Conservation (phyloP, 2,329 filamentous ascomycete species). For the Rachicladosporium sp. region DNA sequence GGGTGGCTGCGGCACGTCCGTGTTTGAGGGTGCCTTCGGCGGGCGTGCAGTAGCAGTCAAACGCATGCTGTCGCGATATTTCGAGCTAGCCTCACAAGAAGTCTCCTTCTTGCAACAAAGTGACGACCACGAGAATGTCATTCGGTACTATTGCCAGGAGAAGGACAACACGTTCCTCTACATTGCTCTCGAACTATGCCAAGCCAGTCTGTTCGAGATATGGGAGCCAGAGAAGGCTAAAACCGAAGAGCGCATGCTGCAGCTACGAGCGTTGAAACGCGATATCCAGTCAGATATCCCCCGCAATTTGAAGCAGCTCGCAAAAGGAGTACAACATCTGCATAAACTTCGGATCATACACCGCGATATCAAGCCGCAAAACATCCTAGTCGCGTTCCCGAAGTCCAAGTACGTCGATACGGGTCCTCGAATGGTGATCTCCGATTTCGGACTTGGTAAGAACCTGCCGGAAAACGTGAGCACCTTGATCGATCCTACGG, state of each 20-base stretch:
- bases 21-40: slow-evolving; percentile 85
- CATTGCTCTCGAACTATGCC: slow-evolving; percentile 88
- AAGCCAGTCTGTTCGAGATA: slow-evolving; percentile 84
- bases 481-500: slow-evolving; percentile 87
- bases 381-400: slow-evolving; percentile 70
- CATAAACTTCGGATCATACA: slow-evolving; percentile 92
- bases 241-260: slow-evolving; percentile 25
- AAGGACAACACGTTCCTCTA: slow-evolving; percentile 84
- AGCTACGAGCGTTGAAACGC: slow-evolving; percentile 48
- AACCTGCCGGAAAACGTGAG: slow-evolving; percentile 90
- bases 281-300: slow-evolving; percentile 66
- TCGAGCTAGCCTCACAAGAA: slow-evolving; percentile 88
- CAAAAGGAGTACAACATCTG: slow-evolving; percentile 75
- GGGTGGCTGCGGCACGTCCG: slow-evolving; percentile 92
- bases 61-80: slow-evolving; percentile 91
- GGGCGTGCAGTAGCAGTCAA: slow-evolving; percentile 90
- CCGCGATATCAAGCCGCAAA: slow-evolving; percentile 93
- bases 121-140: slow-evolving; percentile 91
- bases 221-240: slow-evolving; percentile 74
- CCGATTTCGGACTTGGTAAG: slow-evolving; percentile 95
- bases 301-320: slow-evolving; percentile 75
- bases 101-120: slow-evolving; percentile 82
- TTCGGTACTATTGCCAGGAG: slow-evolving; percentile 90
- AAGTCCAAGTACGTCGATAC: slow-evolving; percentile 52
- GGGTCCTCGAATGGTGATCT: slow-evolving; percentile 77